Conservation (phyloP, 2,329 filamentous ascomycete genomes). For the Chaetomiaceae sp. region DNA sequence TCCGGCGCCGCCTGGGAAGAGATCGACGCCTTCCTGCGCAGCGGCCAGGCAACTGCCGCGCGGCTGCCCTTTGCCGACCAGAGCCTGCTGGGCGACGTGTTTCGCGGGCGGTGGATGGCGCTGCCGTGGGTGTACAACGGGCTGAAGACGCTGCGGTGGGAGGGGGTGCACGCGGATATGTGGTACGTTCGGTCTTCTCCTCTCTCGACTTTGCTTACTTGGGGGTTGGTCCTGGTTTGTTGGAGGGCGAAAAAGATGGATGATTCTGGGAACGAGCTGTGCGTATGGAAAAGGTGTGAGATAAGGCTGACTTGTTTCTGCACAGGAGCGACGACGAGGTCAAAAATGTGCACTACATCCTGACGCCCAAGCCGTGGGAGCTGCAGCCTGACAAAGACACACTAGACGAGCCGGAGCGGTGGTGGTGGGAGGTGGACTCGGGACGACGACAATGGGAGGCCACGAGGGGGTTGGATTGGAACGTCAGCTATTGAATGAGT, state of each 20-base stretch:
- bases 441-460: slow-evolving; percentile 39
- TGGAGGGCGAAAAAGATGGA: no score
- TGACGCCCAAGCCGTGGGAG: slow-evolving; percentile 57
- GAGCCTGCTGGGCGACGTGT: slow-evolving; percentile 50
- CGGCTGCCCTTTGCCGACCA: slow-evolving; percentile 55
- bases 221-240: background rate
- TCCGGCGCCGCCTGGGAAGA: slow-evolving; percentile 37
- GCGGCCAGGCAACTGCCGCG: slow-evolving; percentile 28
- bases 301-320: no score
- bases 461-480: slow-evolving; percentile 30
- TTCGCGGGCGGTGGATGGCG: slow-evolving; percentile 48
- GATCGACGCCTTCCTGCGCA: slow-evolving; percentile 46
- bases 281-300: no score
- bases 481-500: no score
- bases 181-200: slow-evolving; percentile 33
- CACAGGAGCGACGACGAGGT: slow-evolving; percentile 42
- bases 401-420: slow-evolving; percentile 43
- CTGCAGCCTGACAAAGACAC: slow-evolving; percentile 37
- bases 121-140: slow-evolving; percentile 58
- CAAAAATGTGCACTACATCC: slow-evolving; percentile 57
- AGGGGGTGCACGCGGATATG: slow-evolving; percentile 47
- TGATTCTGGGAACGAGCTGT: no score
- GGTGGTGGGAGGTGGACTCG: slow-evolving; percentile 49
- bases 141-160: slow-evolving; percentile 52
- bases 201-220: no score